Percentiles rank a stretch among this genome's conserved stretches.
Conservation (phyloP, 1,284 basidiomycete genomes). For the Macrocystidia cucumis region DNA sequence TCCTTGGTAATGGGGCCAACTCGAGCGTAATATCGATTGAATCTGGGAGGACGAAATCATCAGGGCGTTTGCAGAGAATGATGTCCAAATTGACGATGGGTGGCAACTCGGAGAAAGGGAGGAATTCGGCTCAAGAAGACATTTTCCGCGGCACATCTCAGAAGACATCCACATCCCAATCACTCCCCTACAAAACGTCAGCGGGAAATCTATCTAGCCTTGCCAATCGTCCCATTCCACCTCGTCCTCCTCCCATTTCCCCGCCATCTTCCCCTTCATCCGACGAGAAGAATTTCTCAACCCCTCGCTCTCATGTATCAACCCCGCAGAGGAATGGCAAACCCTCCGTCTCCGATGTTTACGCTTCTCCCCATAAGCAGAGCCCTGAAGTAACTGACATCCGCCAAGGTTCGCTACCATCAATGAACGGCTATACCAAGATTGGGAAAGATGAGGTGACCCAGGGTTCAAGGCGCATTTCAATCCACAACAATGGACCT, state of each 20-base stretch:
- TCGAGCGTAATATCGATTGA: constrained; percentile 18
- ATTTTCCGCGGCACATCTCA: constrained; percentile 12
- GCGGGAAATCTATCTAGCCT: constrained; percentile 36
- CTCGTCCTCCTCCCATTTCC: constrained; percentile 36
- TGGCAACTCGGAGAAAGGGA: constrained; percentile 41
- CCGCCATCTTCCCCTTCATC: constrained; percentile 34
- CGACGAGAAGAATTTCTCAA: constrained; percentile 11
- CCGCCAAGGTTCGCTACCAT: no score
- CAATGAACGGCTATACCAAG: no score
- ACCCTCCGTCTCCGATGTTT: no score
- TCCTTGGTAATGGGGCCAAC: constrained; percentile 9
- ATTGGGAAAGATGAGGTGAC: no score
- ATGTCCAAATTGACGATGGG: constrained; percentile 65
- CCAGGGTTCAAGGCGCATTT: no score
- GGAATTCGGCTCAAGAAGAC: constrained; percentile 21
- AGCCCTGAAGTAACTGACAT: no score
- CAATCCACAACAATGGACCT: constrained; percentile 1
- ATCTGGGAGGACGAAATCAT: constrained; percentile 38
- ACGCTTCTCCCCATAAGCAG: no score
- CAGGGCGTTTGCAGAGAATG: constrained; percentile 65
- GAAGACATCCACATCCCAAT: constrained; percentile 12
- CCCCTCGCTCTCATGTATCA: constrained; percentile 12
- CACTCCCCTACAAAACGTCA: constrained; percentile 22
- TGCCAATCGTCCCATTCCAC: constrained; percentile 49
- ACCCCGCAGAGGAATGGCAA: no score